phyloP scores from a whole-genome alignment of 1,139 yeast genomes.

The Hyphopichia khmerensis region DNA sequence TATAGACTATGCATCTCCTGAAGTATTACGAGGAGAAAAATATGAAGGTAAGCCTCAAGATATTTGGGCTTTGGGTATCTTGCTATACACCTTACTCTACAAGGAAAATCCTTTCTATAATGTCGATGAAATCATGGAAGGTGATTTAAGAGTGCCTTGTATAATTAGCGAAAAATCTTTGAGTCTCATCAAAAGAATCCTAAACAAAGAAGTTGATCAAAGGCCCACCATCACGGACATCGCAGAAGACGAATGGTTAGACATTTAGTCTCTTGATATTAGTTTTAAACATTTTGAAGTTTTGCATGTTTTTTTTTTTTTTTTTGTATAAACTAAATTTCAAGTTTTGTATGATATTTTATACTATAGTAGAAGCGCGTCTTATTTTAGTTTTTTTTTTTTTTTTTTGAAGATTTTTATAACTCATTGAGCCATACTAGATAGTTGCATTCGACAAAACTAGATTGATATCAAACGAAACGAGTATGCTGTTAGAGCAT shows the following conservation, averaged over 20 bases:
- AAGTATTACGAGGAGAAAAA: slow-evolving; percentile 82
- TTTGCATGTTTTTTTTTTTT: neutral
- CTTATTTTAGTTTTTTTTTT: neutral
- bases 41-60: slow-evolving; percentile 94
- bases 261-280: slow-evolving; percentile 1
- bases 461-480: no score
- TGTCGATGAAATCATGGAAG: slow-evolving; percentile 92
- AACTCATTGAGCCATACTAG: no score
- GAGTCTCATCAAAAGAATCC: slow-evolving; percentile 59
- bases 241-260: slow-evolving; percentile 66
- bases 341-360: neutral
- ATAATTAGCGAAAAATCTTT: slow-evolving; percentile 59
- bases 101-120: slow-evolving; percentile 95
- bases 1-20: slow-evolving; percentile 96
- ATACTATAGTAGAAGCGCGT: neutral
- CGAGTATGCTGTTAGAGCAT: neutral
- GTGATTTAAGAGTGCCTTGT: slow-evolving; percentile 69
- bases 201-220: slow-evolving; percentile 59
- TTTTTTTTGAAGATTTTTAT: neutral
- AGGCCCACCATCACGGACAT: slow-evolving; percentile 78
- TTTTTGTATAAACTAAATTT: neutral
- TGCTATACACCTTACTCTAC: slow-evolving; percentile 84
- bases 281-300: neutral
- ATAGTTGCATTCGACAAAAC: slow-evolving; percentile 2
- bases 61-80: slow-evolving; percentile 93